These are phyloP conservation scores for Biscogniauxia marginata DNA, from an alignment of 2,329 filamentous ascomycete species.

Conservation along the genomic window DNA sequence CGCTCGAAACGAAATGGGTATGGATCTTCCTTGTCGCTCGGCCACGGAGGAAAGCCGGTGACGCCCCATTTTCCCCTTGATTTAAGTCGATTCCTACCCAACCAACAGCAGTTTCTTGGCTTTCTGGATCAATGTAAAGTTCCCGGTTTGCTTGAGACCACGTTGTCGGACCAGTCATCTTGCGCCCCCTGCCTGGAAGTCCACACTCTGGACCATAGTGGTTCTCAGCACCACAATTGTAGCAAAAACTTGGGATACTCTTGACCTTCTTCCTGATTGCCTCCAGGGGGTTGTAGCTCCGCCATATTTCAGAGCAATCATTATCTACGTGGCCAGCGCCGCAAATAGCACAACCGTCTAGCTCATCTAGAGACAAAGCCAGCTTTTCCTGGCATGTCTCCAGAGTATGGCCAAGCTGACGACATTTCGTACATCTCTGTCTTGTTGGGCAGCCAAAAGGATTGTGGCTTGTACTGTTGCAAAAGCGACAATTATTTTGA, in stretches of 20 bases:
- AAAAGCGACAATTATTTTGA: conserved; percentile 47
- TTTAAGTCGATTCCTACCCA: conserved; percentile 18
- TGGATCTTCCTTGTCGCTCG: conserved; percentile 27
- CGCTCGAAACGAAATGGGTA: conserved; percentile 33
- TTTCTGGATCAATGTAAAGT: conserved; percentile 49
- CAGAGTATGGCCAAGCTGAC: conserved; percentile 57
- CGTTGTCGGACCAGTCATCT: conserved; percentile 39
- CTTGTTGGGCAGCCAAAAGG: conserved; percentile 50
- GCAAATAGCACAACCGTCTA: conserved; percentile 61
- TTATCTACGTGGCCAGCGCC: conserved; percentile 57
- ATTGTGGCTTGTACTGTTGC: conserved; percentile 45
- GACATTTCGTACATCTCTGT: conserved; percentile 57
- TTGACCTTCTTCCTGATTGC: conserved; percentile 47
- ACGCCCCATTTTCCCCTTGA: not conserved
- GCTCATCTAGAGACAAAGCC: conserved; percentile 49
- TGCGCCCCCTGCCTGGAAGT: conserved; percentile 23
- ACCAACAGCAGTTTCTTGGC: conserved; percentile 38
- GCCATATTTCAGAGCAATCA: conserved; percentile 61
- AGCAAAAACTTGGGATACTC: conserved; percentile 52
- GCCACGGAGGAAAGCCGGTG: conserved; percentile 25
- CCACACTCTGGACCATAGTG: conserved; percentile 60
- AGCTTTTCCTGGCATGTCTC: conserved; percentile 57
- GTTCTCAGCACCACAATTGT: conserved; percentile 50
- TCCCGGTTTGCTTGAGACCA: conserved; percentile 52
- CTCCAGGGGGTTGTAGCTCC: conserved; percentile 47